Base-by-base conservation (phyloP, 345 rosid genomes). In the Hevea brasiliensis region DNA sequence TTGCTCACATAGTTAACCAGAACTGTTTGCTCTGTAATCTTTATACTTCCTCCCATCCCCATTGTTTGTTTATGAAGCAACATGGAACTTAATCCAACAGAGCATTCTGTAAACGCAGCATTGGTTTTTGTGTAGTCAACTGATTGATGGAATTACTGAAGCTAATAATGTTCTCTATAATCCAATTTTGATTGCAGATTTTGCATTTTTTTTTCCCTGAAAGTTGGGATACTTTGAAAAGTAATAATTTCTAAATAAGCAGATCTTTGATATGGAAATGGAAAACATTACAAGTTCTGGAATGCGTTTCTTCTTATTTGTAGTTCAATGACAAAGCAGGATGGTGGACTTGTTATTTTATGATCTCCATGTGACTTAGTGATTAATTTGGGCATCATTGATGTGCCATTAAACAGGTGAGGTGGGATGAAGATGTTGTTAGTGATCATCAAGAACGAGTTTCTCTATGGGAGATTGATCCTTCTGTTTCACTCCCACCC, bases 391-490 rank as follows among this genome's bases (percentile, higher is more conserved):
- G 29, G 27, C 27, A 26, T 27, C 8, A 13, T 37, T 50, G 56
- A 35, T 45, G 26, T 67, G 37, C 56, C 29, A 44, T 73, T 75
- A 66, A 66, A 74, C 85, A 94, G 98, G 97, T 94, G 40, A 82
- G 84, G 41, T 94, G 98, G 98, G 98, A 94, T 72, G 94, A 90
- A 74, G 81, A 86, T 80, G 71, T 82, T 53, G 76, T 71, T 66
- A 83, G 74, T 68, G 77, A 83, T 82, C 85, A 81, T 81, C 91
- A 88, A 73, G 90, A 89, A 47, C 86, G 92, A 79, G 89, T 92
- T 65, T 94, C 98, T 7, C 93, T 92, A 12, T 94, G 98, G 98
- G 97, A 94, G 80, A 86, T 94, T 55, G 98, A 94, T 78, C 84
- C 87, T 69, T 89, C 92, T 15, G 88, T 83, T 76, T 89, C 96